Evolutionary conservation across 139 green algal species (phyloP).

Genomic region (Micractinium sp.): DNA sequence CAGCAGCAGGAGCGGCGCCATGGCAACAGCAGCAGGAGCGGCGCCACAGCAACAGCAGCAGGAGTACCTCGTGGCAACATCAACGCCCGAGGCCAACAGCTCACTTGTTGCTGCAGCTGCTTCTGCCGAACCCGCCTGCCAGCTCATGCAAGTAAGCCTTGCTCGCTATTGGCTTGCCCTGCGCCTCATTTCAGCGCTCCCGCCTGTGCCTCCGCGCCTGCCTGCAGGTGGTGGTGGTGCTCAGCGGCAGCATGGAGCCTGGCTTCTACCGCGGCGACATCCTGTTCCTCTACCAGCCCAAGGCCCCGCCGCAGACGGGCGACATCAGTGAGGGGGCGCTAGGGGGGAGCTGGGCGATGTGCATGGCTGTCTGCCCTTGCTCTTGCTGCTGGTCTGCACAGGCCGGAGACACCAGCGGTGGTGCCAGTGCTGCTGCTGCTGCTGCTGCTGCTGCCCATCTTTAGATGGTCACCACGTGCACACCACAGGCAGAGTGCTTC

Average conservation of each 20-base stretch:
- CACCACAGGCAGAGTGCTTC: background rate
- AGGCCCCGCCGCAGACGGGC: conserved; percentile 20
- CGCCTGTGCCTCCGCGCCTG: background rate
- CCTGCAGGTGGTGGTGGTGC: conserved; percentile 93
- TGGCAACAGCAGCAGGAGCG: no score
- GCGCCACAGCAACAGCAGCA: no score
- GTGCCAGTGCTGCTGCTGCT: background rate
- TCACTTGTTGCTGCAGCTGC: no score
- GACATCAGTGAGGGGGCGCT: conserved; percentile 17
- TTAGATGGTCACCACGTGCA: background rate
- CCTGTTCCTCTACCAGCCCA: conserved; percentile 93
- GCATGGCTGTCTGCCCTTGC: background rate
- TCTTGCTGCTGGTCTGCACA: background rate
- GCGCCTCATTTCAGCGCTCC: no score
- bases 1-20: no score
- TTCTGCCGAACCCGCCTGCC: no score
- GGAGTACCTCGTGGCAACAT: no score
- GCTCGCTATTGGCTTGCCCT: background rate
- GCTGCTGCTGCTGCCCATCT: background rate
- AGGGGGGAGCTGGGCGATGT: background rate
- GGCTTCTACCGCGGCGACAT: conserved; percentile 97
- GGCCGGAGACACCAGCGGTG: background rate
- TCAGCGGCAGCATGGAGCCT: conserved; percentile 98
- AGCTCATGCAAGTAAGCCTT: no score
- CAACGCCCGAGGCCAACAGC: no score